phyloP scores from a whole-genome alignment of 2,329 filamentous ascomycete species.

The Leptodontidium sp. region DNA sequence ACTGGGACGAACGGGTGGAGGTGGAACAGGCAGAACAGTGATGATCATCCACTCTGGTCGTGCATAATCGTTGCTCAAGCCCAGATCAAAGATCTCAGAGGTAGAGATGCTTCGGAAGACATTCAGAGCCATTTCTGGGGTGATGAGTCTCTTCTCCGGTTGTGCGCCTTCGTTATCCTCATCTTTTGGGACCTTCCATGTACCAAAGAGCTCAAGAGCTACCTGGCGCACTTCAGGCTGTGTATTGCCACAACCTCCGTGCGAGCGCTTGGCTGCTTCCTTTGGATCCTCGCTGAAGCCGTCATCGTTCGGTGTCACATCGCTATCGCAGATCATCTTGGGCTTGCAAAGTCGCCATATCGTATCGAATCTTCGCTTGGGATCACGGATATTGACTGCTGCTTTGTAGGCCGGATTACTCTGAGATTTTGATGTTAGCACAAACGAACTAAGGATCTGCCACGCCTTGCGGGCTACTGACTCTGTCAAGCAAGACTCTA shows the following conservation, averaged over 20 bases:
- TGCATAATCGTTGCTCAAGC: slow-evolving; percentile 92
- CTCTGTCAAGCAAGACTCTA: slow-evolving; percentile 96
- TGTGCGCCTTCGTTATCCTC: slow-evolving; percentile 75
- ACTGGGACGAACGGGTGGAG: slow-evolving; percentile 93
- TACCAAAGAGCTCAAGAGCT: slow-evolving; percentile 82
- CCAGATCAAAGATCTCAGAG: slow-evolving; percentile 84
- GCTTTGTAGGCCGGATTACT: slow-evolving; percentile 83
- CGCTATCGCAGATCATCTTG: slow-evolving; percentile 84
- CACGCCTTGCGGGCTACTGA: slow-evolving; percentile 77
- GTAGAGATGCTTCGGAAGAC: slow-evolving; percentile 88
- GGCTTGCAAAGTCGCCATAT: slow-evolving; percentile 94
- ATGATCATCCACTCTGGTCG: slow-evolving; percentile 98
- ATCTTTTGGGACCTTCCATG: slow-evolving; percentile 74
- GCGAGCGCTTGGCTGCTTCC: slow-evolving; percentile 62
- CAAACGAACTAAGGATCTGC: slow-evolving; percentile 59
- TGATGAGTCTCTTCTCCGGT: slow-evolving; percentile 83
- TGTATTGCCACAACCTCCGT: slow-evolving; percentile 92
- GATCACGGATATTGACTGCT: slow-evolving; percentile 86
- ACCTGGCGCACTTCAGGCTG: slow-evolving; percentile 90
- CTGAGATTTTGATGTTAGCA: slow-evolving; percentile 72
- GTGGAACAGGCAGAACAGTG: slow-evolving; percentile 92
- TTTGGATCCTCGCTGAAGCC: slow-evolving; percentile 68
- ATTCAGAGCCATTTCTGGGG: slow-evolving; percentile 82
- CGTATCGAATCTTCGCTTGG: slow-evolving; percentile 91
- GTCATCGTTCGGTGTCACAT: slow-evolving; percentile 72